phyloP scores from a whole-genome alignment of 805 yeast genomes.

The Metschnikowia vanudenii region DNA sequence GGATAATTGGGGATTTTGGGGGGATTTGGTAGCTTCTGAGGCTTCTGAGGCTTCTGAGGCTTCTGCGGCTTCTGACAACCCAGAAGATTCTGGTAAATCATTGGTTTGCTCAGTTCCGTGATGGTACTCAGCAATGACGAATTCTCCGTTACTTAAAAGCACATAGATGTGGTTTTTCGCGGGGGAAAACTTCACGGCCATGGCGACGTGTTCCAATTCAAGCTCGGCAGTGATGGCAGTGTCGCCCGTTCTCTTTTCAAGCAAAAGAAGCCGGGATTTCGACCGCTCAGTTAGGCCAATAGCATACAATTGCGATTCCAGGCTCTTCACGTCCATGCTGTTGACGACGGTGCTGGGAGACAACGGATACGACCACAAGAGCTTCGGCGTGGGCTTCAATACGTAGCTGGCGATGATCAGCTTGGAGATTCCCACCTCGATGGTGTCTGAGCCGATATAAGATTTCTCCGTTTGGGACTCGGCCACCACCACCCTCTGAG shows the following conservation, averaged over 20 bases:
- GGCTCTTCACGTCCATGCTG: constrained; percentile 34
- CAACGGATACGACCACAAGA: constrained; percentile 54
- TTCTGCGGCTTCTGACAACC: too few relatives aligned
- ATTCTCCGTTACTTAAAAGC: constrained; percentile 29
- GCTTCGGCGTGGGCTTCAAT: constrained; percentile 55
- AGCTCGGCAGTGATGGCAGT: constrained; percentile 13
- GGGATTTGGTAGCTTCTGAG: too few relatives aligned
- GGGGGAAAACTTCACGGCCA: constrained; percentile 14
- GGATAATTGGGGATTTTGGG: background rate
- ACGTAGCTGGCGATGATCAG: constrained; percentile 52
- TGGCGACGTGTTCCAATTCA: constrained; percentile 12
- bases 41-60: too few relatives aligned
- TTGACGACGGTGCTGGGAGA: constrained; percentile 47
- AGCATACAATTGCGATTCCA: constrained; percentile 26
- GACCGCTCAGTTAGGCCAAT: constrained; percentile 40
- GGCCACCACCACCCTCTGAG: constrained; percentile 19
- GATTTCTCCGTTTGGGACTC: constrained; percentile 15
- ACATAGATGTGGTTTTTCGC: constrained; percentile 23
- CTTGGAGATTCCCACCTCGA: constrained; percentile 55
- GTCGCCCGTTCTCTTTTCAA: constrained; percentile 14
- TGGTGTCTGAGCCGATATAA: constrained; percentile 24
- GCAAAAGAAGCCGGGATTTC: constrained; percentile 21
- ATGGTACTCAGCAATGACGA: constrained; percentile 20
- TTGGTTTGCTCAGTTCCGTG: background rate
- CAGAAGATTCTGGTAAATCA: too few relatives aligned